Base-by-base conservation (phyloP, 805 yeast species). In the Kluyveromyces siamensis region DNA sequence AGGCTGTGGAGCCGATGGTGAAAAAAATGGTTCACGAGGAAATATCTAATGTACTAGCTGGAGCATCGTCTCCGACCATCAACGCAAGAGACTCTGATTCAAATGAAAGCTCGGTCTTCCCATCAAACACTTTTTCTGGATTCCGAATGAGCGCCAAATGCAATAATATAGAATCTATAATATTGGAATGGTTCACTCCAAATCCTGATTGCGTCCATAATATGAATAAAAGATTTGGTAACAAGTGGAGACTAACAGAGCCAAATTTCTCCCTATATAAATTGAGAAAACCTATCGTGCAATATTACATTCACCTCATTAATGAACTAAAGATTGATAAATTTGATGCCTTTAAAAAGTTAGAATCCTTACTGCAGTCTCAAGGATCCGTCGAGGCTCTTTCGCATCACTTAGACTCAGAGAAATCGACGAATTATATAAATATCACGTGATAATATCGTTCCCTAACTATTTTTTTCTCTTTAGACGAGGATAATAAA, bases 161-260 rank as follows among this genome's bases (percentile, higher is more conserved):
- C 14, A 47, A 50, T 37, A 44, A 56, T 13, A 56, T 63, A 16
- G 63, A 63, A 43, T 63, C 50, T 19, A 51, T 64, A 1, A 52
- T 63, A n/a, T 46, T 59, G 17, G 68, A 64, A 51, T 64, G 67
- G 67, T 64, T 63, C 38, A 60, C 66, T 9, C 68, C 68, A 21
- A 63, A 63, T 45, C 61, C 65, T 2, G 58, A 64, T 45, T 64
- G 66, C 41, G 59, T 64, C 2, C 67, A 63, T 46, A 56, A 64
- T 2, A 61, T 63, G 66, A 64, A 64, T 45, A 61, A 60, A 43
- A 50, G 48, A 21, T 50, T 51, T 25, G 62, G 58, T 30, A 63
- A 61, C 37, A 48, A 53, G 5, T 64, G 68, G 68, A 60, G 67
- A 48, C 14, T 40, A 8, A 18, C 18, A 13, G 44, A 41, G 6